phyloP scores from a whole-genome alignment of 2,329 filamentous ascomycete genomes.

The Fusarium sp. region DNA sequence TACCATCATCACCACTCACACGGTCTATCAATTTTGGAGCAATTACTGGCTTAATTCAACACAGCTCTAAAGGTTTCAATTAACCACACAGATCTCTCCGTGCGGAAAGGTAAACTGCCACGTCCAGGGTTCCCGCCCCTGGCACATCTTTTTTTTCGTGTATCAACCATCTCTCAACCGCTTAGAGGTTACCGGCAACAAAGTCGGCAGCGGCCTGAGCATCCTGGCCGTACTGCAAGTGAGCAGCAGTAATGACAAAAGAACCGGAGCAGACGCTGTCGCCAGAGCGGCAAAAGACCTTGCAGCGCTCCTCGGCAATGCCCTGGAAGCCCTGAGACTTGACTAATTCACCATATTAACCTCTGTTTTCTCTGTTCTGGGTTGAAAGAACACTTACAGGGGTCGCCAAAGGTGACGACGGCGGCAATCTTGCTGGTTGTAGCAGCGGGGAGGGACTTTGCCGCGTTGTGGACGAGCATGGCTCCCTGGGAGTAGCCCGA shows the following conservation, averaged over 20 bases:
- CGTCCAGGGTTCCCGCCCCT: constrained; percentile 4
- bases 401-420: constrained; percentile 48
- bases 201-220: constrained; percentile 46
- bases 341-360: constrained; percentile 24
- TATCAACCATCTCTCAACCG: too few species aligned
- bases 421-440: constrained; percentile 44
- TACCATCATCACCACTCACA: not conserved
- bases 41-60: not conserved
- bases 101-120: not conserved
- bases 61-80: not conserved
- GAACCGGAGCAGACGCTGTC: constrained; percentile 49
- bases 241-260: constrained; percentile 41
- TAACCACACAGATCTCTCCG: not conserved
- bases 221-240: constrained; percentile 46
- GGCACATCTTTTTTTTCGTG: not conserved
- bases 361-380: not conserved
- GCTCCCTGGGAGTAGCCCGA: constrained; percentile 60
- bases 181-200: constrained; percentile 39
- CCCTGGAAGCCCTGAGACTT: constrained; percentile 40
- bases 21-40: not conserved
- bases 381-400: constrained; percentile 31
- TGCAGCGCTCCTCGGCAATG: constrained; percentile 31
- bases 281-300: constrained; percentile 49
- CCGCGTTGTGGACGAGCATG: constrained; percentile 58
- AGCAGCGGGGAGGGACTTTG: constrained; percentile 51